Conservation (phyloP, 1,139 yeast genomes). For the Hansenula lynferdii region DNA sequence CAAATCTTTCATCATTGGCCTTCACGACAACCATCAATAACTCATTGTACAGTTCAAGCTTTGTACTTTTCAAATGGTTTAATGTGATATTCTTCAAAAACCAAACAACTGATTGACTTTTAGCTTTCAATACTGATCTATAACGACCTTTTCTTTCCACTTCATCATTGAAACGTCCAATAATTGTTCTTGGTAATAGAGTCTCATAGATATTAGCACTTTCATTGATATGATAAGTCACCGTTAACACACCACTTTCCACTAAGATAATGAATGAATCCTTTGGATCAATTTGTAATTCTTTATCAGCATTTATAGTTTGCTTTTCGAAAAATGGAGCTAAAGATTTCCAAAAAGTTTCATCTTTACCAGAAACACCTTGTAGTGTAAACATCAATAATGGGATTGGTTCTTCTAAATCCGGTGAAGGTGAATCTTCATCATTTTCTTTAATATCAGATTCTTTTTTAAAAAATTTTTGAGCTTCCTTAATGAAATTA, state of each 20-base stretch:
- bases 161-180: conserved; percentile 43
- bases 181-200: conserved; percentile 83
- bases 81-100: conserved; percentile 47
- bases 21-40: conserved; percentile 59
- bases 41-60: conserved; percentile 59
- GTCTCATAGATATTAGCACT: conserved; percentile 55
- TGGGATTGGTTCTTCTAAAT: conserved; percentile 55
- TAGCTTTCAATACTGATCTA: conserved; percentile 22
- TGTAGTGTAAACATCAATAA: conserved; percentile 66
- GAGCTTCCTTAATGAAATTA: conserved; percentile 33
- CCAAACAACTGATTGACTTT: conserved; percentile 67
- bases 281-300: conserved; percentile 24
- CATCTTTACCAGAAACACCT: conserved; percentile 57
- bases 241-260: conserved; percentile 74
- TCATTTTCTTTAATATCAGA: conserved; percentile 6
- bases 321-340: conserved; percentile 49
- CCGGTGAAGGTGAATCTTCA: conserved; percentile 1
- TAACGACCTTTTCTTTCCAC: conserved; percentile 15
- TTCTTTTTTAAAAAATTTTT: conserved; percentile 26
- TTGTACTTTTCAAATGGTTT: conserved; percentile 34
- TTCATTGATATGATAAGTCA: conserved; percentile 43
- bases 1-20: conserved; percentile 69
- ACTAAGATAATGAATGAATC: conserved; percentile 60
- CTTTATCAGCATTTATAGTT: conserved; percentile 13
- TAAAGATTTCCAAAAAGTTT: conserved; percentile 58